Base-by-base conservation (phyloP, 2,329 filamentous ascomycete genomes). In the Claviceps paspali region DNA sequence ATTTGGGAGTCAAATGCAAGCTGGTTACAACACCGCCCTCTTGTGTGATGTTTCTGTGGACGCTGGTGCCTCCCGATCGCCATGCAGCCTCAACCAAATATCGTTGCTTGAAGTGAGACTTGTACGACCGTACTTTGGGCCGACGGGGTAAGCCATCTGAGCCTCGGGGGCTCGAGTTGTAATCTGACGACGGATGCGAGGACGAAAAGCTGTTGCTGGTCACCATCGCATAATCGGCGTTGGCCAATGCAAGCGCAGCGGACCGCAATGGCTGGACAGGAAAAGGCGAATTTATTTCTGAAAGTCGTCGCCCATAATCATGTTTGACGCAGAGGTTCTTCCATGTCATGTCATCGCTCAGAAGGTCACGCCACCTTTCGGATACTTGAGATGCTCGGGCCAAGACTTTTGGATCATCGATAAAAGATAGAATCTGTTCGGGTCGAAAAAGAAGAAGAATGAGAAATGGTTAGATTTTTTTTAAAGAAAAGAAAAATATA, bases 331-430 rank as follows among this genome's bases (percentile, higher is more conserved):
- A 96, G 15, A 98, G 70, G 43, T 91, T 85, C 64, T 94, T 95
- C 91, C 91, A 98, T 1, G 91, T 93, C 61, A 95, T 87, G 57
- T 98, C 91, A 56, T 98, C 91, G 53, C 82, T 88, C 35, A 98
- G 69, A 6, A 98, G 69, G 57, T 95, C 87, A 44, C 84, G 75
- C 91, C 91, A 98, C 55, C 87, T 74, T 45, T 78, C 78, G 38
- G 91, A 98, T n/a, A 98, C 91, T 56, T 96, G 88, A 5, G 88
- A 94, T 36, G 91, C 83, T 54, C 91, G 74, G 28, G 87, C 88
- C 33, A 98, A 69, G 3, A 92, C 92, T 55, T 87, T 91, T 1
- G 91, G 87, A 52, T 98, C 91, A 52, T 98, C 91, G 52, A 98
- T 88, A 55, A 93, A 98, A 30, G 88, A 93, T 35, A 98, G 68